A percentile compares a stretch with the other conserved stretches of the same genome.
Evolutionary conservation across 495 filamentous ascomycete genomes (phyloP).

Genomic region (Melanomma pulvis-pyrius): DNA sequence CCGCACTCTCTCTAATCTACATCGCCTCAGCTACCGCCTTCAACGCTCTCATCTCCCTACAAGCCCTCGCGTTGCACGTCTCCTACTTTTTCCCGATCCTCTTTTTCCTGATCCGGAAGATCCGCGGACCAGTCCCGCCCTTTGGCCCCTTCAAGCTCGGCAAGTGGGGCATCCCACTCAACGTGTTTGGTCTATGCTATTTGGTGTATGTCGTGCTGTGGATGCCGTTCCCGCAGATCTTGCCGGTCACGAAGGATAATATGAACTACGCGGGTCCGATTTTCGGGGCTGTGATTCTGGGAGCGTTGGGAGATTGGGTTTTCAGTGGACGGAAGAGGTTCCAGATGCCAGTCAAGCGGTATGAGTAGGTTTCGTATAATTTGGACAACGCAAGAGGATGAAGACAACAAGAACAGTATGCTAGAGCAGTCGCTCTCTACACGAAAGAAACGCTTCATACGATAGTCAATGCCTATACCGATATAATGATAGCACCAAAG

Average conservation of each 20-base stretch:
- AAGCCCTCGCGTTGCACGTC: slow-evolving; percentile 29
- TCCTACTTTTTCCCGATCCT: slow-evolving; percentile 43
- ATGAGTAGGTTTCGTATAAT: too few species aligned
- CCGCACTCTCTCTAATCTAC: slow-evolving; percentile 46
- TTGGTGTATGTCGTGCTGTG: slow-evolving; percentile 30
- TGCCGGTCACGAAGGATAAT: slow-evolving; percentile 36
- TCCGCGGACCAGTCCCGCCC: slow-evolving; percentile 37
- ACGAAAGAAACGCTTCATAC: too few species aligned
- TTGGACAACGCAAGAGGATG: too few species aligned
- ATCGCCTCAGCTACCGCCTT: slow-evolving; percentile 38
- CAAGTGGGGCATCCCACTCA: slow-evolving; percentile 24
- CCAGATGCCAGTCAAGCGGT: slow-evolving; percentile 23
- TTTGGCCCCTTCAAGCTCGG: slow-evolving; percentile 38
- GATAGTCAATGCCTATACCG: too few species aligned
- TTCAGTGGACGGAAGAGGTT: slow-evolving; percentile 31
- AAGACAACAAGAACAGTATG: too few species aligned
- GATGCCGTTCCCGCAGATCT: slow-evolving; percentile 37
- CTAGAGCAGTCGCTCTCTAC: too few species aligned
- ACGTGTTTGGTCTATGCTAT: slow-evolving; percentile 32
- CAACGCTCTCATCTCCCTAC: slow-evolving; percentile 40
- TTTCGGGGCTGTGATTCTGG: slow-evolving; percentile 29
- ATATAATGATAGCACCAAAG: too few species aligned
- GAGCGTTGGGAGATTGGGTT: slow-evolving; percentile 28
- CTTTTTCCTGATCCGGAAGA: slow-evolving; percentile 55
- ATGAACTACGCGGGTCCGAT: slow-evolving; percentile 42